These are phyloP conservation scores for Trypanosomatidae sp. DNA, from an alignment of 208 protist genomes.

Conservation along the genomic window DNA sequence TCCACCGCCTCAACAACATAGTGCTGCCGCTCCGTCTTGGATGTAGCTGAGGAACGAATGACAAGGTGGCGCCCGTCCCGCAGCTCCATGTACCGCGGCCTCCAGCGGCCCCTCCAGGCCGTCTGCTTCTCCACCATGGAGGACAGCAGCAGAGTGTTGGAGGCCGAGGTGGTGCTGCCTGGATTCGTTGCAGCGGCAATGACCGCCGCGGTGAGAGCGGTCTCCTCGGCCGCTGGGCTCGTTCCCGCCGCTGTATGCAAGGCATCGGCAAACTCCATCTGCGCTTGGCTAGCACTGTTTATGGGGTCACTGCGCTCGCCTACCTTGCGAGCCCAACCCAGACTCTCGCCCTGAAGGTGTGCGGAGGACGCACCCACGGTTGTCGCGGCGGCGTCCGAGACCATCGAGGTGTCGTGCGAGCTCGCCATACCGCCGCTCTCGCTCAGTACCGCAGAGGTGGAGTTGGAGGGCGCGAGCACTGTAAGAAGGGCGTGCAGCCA, in stretches of 20 bases:
- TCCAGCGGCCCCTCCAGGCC: slow-evolving; percentile 66
- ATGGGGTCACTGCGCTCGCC: slow-evolving; percentile 2
- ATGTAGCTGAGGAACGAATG: slow-evolving; percentile 36
- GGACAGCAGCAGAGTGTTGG: slow-evolving; percentile 24
- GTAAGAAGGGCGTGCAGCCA: slow-evolving; percentile 42
- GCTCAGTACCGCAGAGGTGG: slow-evolving; percentile 15
- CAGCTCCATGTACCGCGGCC: slow-evolving; percentile 56
- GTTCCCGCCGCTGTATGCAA: background rate
- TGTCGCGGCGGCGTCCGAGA: slow-evolving; percentile 2
- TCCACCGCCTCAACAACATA: slow-evolving; percentile 57
- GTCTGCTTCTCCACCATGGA: slow-evolving; percentile 63
- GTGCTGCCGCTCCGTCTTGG: slow-evolving; percentile 35
- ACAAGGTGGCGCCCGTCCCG: slow-evolving; percentile 47
- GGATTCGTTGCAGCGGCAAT: slow-evolving; percentile 4
- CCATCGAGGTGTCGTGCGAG: slow-evolving; percentile 19
- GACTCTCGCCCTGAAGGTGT: slow-evolving; percentile 6
- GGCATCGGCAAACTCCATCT: background rate
- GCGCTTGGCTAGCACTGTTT: background rate
- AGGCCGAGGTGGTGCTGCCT: slow-evolving; percentile 1
- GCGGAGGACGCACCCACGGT: background rate
- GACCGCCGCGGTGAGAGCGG: slow-evolving; percentile 13
- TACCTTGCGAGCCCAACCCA: background rate
- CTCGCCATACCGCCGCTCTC: slow-evolving; percentile 14
- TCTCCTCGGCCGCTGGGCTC: background rate
- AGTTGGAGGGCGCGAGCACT: slow-evolving; percentile 24